These are phyloP conservation scores for Massariosphaeria phaeospora DNA, from an alignment of 495 filamentous ascomycete species.

Conservation along the genomic window DNA sequence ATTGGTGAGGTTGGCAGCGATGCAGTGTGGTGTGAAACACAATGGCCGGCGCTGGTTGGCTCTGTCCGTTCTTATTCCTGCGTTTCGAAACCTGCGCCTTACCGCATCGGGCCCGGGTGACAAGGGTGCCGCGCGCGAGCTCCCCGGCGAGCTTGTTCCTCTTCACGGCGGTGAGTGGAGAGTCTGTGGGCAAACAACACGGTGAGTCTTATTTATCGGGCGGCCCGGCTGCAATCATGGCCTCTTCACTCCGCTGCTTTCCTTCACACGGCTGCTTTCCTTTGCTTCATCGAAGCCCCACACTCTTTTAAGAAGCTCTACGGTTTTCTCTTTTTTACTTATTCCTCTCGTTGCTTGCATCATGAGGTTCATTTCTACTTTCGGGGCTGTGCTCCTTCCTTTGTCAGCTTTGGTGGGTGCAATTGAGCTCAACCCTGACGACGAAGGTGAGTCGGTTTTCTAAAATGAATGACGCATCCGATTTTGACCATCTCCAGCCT, in stretches of 20 bases:
- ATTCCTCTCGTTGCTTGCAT: background rate
- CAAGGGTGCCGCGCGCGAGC: background rate
- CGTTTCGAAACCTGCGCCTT: background rate
- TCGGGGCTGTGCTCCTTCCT: conserved; percentile 25
- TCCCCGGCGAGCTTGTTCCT: background rate
- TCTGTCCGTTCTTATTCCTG: background rate
- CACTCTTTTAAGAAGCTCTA: conserved; percentile 27
- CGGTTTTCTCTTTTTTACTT: conserved; percentile 8
- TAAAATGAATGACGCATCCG: too few species aligned
- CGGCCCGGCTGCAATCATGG: conserved; percentile 4
- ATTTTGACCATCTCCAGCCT: conserved; percentile 36
- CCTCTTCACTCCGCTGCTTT: background rate
- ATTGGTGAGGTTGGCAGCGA: conserved; percentile 1
- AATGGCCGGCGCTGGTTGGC: background rate
- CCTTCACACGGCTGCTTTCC: too few species aligned
- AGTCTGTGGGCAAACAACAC: conserved; percentile 2
- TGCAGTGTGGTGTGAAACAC: background rate
- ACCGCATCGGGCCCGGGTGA: background rate
- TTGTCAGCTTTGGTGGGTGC: conserved; percentile 13
- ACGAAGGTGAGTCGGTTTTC: conserved; percentile 37
- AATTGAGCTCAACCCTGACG: conserved; percentile 44
- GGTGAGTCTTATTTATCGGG: conserved; percentile 9
- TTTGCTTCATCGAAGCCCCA: conserved; percentile 19
- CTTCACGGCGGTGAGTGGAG: background rate
- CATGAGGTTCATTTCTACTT: conserved; percentile 22